Evolutionary conservation across 495 filamentous ascomycete genomes (phyloP).

Genomic region (Talaromyces wortmannii): DNA sequence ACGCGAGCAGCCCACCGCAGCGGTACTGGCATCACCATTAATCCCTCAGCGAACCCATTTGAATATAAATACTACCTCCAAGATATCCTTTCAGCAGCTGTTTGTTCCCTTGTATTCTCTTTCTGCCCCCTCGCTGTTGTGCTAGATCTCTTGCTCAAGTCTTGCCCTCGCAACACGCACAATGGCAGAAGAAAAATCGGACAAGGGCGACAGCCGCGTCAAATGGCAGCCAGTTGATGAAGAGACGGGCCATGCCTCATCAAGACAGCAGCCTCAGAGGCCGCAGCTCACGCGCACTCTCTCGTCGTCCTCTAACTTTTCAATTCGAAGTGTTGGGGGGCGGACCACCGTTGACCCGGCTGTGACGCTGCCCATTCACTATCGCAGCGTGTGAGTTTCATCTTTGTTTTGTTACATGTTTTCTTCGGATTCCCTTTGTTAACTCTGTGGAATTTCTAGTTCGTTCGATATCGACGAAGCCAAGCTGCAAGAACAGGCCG

Average conservation of each 20-base stretch:
- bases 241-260: background rate
- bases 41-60: background rate
- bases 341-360: constrained; percentile 33
- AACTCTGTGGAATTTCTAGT: constrained; percentile 1
- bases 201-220: background rate
- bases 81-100: background rate
- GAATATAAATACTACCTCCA: background rate
- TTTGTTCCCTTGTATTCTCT: background rate
- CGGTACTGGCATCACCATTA: background rate
- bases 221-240: constrained; percentile 3
- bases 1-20: background rate
- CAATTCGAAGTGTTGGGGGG: constrained; percentile 13
- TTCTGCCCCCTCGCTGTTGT: background rate
- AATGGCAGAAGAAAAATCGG: background rate
- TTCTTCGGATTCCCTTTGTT: background rate
- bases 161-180: background rate
- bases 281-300: constrained; percentile 2
- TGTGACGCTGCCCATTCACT: constrained; percentile 44
- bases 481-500: constrained; percentile 28
- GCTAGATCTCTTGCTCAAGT: background rate
- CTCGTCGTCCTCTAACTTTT: constrained; percentile 2
- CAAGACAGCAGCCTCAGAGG: no score
- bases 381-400: constrained; percentile 33
- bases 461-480: constrained; percentile 48
- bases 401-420: background rate